These are phyloP conservation scores for Globisporangium polare DNA, from an alignment of 352 stramenopile species.

Conservation along the genomic window DNA sequence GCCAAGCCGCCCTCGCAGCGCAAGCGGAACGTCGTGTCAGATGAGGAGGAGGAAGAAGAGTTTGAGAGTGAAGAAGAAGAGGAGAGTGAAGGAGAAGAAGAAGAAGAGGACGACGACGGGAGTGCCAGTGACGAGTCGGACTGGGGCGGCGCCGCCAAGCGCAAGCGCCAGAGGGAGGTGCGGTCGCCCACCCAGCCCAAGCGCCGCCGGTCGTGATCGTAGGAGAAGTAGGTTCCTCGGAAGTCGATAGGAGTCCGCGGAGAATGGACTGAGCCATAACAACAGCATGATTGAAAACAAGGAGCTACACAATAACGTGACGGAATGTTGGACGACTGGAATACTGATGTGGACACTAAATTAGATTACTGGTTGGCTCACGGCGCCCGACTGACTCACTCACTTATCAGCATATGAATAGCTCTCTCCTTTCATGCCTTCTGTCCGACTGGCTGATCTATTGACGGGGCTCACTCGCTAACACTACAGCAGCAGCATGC, in stretches of 20 bases:
- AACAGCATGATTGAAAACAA: too few species aligned
- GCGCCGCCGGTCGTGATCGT: constrained; percentile 18
- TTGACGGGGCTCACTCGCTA: background rate
- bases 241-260: background rate
- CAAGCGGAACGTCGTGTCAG: constrained; percentile 20
- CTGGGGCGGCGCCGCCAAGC: constrained; percentile 30
- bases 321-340: background rate
- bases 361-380: constrained; percentile 4
- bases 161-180: constrained; percentile 25
- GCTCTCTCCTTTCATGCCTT: too few species aligned
- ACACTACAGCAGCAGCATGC: constrained; percentile 18
- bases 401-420: background rate
- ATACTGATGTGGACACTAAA: constrained; percentile 3
- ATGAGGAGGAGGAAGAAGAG: constrained; percentile 47
- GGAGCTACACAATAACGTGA: background rate
- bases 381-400: constrained; percentile 1
- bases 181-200: constrained; percentile 19
- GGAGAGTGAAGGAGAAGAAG: constrained; percentile 29
- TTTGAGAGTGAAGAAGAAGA: constrained; percentile 55
- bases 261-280: background rate
- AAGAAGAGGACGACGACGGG: constrained; percentile 17
- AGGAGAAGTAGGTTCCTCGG: background rate
- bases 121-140: constrained; percentile 35
- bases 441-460: background rate
- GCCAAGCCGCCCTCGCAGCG: background rate